These are phyloP conservation scores for Candida frijolesensis DNA, from an alignment of 1,139 yeast genomes.

Conservation along the genomic window DNA sequence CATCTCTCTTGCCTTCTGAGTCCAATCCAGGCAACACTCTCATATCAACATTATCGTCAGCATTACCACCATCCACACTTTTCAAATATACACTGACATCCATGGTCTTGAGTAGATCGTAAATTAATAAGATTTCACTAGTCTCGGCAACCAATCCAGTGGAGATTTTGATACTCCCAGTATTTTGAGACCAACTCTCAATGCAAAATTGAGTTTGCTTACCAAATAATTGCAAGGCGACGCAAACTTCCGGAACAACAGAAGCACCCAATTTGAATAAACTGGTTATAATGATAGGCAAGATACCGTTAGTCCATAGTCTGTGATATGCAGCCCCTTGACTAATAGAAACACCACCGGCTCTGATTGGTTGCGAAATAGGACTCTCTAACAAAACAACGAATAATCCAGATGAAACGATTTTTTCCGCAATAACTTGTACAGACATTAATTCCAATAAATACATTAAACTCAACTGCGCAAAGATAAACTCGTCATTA, in stretches of 20 bases:
- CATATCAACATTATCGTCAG: conserved; percentile 24
- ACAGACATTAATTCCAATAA: conserved; percentile 69
- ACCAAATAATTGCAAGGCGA: conserved; percentile 64
- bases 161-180: conserved; percentile 56
- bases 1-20: conserved; percentile 25
- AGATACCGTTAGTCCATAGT: conserved; percentile 80
- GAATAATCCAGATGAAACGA: conserved; percentile 67
- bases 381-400: conserved; percentile 75
- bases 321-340: conserved; percentile 61
- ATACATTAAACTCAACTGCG: conserved; percentile 71
- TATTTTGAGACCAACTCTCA: conserved; percentile 69
- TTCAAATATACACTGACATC: conserved; percentile 47
- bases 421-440: conserved; percentile 64
- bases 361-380: conserved; percentile 64
- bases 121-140: conserved; percentile 68
- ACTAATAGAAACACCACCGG: conserved; percentile 59
- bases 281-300: conserved; percentile 66
- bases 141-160: conserved; percentile 76
- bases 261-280: conserved; percentile 65
- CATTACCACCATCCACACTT: conserved; percentile 17
- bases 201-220: conserved; percentile 68
- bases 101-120: conserved; percentile 56
- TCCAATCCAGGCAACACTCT: conserved; percentile 64
- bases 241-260: conserved; percentile 64
- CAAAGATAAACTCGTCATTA: conserved; percentile 67